Evolutionary conservation across 2,329 filamentous ascomycete species (phyloP), one percentile per base, ranked within the genome.

Genomic region (Cordyceps tenuipes): DNA sequence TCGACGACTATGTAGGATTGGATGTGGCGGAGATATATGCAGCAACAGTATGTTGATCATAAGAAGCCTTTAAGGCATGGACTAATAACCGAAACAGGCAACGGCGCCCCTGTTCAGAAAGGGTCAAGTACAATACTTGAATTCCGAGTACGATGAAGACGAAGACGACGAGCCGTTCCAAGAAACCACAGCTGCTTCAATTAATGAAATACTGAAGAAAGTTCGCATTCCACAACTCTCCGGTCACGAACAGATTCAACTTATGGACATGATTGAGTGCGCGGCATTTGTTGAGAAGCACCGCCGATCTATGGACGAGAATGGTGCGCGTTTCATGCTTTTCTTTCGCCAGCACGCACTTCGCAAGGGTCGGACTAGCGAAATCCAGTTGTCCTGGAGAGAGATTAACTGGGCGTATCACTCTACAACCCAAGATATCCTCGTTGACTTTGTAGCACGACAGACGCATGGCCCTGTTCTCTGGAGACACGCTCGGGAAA

Each of bases 321-420:
- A 96, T 68, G 92, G 89, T 3, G 88, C 89, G 9, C 85, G 91
- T 48, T 97, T 92, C 72, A 84, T 96, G 74, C 78, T 96, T 13
- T 94, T 94, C 73, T 94, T 93, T 75, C 82, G 90, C 21, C 89
- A 95, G 67, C 86, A 93, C 69, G 85, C 85, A 54, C 76, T 95
- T 52, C 84, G 87, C 31, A 86, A 85, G 70, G 79, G 81, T 52
- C 82, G 86, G 62, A 81, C 82, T 3, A 82, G 82, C 62, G 82
- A 88, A 67, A 82, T 85, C 3, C 79, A 83, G 26, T 82, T 96
- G 66, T 87, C 81, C 0, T 90, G 86, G 85, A 79, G 90, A 62
- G 90, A 95, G 69, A 91, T 93, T 58, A 86, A 85, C 62, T 95
- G 90, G 87, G 91, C 91, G 0, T 93, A 87, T 65, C 89, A 94